Evolutionary conservation across 2,329 filamentous ascomycete genomes (phyloP).

Genomic region (Colletotrichum eleusines): DNA sequence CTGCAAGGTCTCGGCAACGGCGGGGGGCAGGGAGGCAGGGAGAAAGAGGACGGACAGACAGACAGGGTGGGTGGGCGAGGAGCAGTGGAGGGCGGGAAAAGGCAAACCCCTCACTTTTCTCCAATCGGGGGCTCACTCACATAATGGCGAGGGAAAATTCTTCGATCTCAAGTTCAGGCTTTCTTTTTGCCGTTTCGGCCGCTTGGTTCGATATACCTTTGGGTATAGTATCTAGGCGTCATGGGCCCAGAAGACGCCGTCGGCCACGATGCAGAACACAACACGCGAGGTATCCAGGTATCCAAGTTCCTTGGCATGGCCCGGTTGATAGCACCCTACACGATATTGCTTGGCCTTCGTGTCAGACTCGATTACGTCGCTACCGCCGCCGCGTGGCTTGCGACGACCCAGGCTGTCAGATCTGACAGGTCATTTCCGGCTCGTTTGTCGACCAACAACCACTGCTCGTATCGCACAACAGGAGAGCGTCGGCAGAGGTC

Average conservation of each 20-base stretch:
- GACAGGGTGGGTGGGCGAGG: background rate
- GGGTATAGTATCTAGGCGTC: too few species aligned
- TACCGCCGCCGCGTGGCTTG: slow-evolving; percentile 30
- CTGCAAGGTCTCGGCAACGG: slow-evolving; percentile 23
- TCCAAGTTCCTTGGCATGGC: background rate
- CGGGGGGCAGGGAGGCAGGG: slow-evolving; percentile 11
- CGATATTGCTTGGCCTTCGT: slow-evolving; percentile 7
- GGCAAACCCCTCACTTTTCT: slow-evolving; percentile 12
- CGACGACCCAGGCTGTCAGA: slow-evolving; percentile 32
- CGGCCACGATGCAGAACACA: slow-evolving; percentile 12
- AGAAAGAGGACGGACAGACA: too few species aligned
- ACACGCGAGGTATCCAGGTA: background rate
- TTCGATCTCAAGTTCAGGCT: slow-evolving; percentile 7
- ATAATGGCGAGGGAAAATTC: slow-evolving; percentile 22
- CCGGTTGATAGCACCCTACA: background rate
- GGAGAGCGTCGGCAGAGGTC: slow-evolving; percentile 1
- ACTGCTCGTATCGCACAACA: slow-evolving; percentile 22
- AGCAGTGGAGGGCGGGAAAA: slow-evolving; percentile 6
- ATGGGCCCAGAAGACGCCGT: background rate
- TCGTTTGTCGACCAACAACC: slow-evolving; percentile 34
- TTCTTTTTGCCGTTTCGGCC: slow-evolving; percentile 31
- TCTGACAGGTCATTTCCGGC: slow-evolving; percentile 34
- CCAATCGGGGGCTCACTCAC: background rate
- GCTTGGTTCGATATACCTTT: background rate
- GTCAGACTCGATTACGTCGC: slow-evolving; percentile 1